Percentiles rank a stretch among this genome's conserved stretches.
phyloP scores from a whole-genome alignment of 1,284 basidiomycete genomes.

The Meira nashicola region DNA sequence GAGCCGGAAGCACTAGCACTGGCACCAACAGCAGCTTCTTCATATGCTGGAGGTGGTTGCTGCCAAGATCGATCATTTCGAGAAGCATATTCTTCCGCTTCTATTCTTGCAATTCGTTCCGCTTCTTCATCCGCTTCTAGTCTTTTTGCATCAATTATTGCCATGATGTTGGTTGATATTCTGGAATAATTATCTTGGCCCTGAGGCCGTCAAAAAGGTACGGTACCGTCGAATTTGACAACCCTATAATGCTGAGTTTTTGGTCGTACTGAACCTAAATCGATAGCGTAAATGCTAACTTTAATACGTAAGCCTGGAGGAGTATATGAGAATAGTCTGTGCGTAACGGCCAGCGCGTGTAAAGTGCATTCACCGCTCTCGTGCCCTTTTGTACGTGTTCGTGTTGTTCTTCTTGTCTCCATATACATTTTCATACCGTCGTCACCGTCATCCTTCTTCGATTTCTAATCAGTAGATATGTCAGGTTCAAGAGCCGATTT shows the following conservation, averaged over 20 bases:
- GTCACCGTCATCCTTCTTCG: background rate
- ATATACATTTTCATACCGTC: background rate
- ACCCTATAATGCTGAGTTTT: too few species aligned
- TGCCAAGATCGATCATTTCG: background rate
- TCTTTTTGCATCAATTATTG: slow-evolving; percentile 1
- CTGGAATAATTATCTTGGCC: background rate
- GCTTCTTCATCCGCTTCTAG: slow-evolving; percentile 3
- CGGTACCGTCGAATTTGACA: too few species aligned
- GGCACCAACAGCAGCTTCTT: background rate
- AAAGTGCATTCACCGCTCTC: too few species aligned
- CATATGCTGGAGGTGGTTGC: slow-evolving; percentile 8
- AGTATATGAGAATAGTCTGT: too few species aligned
- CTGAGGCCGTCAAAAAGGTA: too few species aligned
- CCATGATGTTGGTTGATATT: background rate
- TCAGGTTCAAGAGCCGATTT: slow-evolving; percentile 8
- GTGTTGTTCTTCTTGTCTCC: too few species aligned
- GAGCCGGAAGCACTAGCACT: background rate
- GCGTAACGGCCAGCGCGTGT: too few species aligned
- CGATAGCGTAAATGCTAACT: too few species aligned
- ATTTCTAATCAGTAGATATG: background rate
- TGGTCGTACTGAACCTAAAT: too few species aligned
- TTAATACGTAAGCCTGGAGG: too few species aligned
- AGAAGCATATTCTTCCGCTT: slow-evolving; percentile 2
- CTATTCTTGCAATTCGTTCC: background rate
- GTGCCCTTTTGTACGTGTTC: too few species aligned